A percentile compares a stretch with the other conserved stretches of the same genome.
Conservation (phyloP, 1,139 yeast genomes). For the Saccharomyces hybrid region DNA sequence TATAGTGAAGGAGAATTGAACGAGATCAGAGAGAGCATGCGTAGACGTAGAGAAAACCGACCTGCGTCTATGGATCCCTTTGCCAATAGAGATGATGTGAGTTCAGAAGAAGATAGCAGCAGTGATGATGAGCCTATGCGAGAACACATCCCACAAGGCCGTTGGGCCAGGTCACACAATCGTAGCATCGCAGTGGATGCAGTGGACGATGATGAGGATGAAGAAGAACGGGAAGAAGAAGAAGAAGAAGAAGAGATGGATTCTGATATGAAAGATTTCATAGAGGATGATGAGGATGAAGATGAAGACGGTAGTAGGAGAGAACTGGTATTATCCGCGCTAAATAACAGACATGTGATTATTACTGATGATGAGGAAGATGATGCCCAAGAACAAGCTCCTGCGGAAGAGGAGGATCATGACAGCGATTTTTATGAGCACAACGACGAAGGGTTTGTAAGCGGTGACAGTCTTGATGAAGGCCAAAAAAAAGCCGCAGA, state of each 20-base stretch:
- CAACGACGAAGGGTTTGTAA: constrained; percentile 21
- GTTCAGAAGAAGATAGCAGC: constrained; percentile 3
- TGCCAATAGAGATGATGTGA: constrained; percentile 1
- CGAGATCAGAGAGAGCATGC: constrained; percentile 19
- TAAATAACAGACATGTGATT: not conserved
- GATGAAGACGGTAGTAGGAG: constrained; percentile 10
- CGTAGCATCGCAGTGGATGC: constrained; percentile 4
- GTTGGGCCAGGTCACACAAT: constrained; percentile 2
- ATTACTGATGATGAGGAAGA: constrained; percentile 5
- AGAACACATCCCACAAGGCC: not conserved
- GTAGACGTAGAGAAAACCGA: constrained; percentile 12
- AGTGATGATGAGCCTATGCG: constrained; percentile 6
- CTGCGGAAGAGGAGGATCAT: constrained; percentile 8
- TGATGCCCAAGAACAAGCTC: constrained; percentile 4
- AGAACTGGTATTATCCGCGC: constrained; percentile 1
- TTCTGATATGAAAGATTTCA: constrained; percentile 22
- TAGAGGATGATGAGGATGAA: constrained; percentile 18
- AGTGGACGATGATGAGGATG: constrained; percentile 8
- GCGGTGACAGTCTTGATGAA: constrained; percentile 25
- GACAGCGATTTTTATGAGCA: constrained; percentile 23
- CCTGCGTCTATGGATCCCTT: constrained; percentile 6
- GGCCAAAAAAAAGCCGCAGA: not conserved
- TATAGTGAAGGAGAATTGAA: constrained; percentile 27
- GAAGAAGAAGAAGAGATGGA: constrained; percentile 13
- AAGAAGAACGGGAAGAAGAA: constrained; percentile 5